phyloP scores from a whole-genome alignment of 2,329 filamentous ascomycete genomes.

The Colletotrichum chlorophyti region DNA sequence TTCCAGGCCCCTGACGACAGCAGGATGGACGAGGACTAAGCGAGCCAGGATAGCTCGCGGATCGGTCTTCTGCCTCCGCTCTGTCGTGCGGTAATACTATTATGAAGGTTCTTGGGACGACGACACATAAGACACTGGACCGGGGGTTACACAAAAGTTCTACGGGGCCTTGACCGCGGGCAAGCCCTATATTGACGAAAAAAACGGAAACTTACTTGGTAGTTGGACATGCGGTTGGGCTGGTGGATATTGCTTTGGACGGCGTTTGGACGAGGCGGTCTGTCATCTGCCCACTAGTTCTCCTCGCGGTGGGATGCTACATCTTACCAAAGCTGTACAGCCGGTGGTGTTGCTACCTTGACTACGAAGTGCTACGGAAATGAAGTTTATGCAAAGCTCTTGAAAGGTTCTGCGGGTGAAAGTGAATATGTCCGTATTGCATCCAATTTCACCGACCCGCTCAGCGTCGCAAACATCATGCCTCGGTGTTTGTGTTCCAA shows the following conservation, averaged over 20 bases:
- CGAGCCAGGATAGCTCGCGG: background rate
- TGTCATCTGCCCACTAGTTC: conserved; percentile 3
- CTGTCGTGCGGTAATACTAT: background rate
- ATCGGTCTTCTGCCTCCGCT: background rate
- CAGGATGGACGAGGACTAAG: conserved; percentile 70
- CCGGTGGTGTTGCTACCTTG: conserved; percentile 2
- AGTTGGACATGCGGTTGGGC: conserved; percentile 18
- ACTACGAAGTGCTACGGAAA: conserved; percentile 24
- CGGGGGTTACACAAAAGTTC: conserved; percentile 25
- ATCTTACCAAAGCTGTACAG: conserved; percentile 6
- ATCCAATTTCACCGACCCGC: too few species aligned
- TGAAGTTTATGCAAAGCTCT: conserved; percentile 19
- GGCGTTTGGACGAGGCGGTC: conserved; percentile 9
- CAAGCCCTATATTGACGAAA: conserved; percentile 3
- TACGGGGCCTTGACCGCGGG: background rate
- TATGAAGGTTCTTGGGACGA: background rate
- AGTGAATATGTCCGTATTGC: background rate
- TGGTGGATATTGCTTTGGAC: conserved; percentile 13
- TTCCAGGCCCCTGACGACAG: conserved; percentile 72
- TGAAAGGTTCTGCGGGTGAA: background rate
- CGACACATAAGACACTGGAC: conserved; percentile 1
- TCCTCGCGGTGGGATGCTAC: background rate
- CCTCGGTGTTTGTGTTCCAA: background rate
- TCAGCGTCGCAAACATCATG: background rate
- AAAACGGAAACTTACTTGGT: background rate